phyloP scores from a whole-genome alignment of 2,329 filamentous ascomycete species.

The Sclerotinia borealis region DNA sequence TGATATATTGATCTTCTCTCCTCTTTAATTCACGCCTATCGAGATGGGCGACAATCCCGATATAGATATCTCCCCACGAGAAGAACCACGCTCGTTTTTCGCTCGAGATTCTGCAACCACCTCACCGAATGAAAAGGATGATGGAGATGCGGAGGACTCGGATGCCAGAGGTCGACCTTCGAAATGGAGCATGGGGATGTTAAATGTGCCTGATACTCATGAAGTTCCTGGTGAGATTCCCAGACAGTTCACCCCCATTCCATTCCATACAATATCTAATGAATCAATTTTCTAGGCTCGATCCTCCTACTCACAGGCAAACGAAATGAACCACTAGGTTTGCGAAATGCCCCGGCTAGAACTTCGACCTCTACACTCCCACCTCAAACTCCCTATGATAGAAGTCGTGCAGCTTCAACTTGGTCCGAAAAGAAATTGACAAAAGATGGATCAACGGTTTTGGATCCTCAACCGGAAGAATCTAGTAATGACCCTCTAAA shows the following conservation, averaged over 20 bases:
- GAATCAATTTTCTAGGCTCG: slow-evolving; percentile 40
- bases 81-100: slow-evolving; percentile 23
- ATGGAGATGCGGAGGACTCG: slow-evolving; percentile 13
- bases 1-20: background rate
- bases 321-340: slow-evolving; percentile 40
- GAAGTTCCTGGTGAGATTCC: slow-evolving; percentile 70
- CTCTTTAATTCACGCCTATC: background rate
- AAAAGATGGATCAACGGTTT: slow-evolving; percentile 72
- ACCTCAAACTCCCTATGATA: slow-evolving; percentile 14
- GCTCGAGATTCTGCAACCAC: slow-evolving; percentile 17
- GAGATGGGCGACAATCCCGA: background rate
- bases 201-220: slow-evolving; percentile 74
- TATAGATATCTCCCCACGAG: background rate
- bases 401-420: slow-evolving; percentile 11
- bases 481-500: slow-evolving; percentile 88
- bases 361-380: slow-evolving; percentile 49
- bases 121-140: background rate
- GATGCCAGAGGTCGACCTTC: slow-evolving; percentile 25
- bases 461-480: slow-evolving; percentile 89
- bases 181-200: slow-evolving; percentile 67
- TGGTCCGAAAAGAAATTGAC: slow-evolving; percentile 64
- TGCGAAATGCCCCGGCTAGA: slow-evolving; percentile 39
- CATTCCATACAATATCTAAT: background rate
- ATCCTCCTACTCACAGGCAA: slow-evolving; percentile 50
- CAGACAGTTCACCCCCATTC: background rate